Conservation (phyloP, 345 rosid genomes). For the Syzygium grande region DNA sequence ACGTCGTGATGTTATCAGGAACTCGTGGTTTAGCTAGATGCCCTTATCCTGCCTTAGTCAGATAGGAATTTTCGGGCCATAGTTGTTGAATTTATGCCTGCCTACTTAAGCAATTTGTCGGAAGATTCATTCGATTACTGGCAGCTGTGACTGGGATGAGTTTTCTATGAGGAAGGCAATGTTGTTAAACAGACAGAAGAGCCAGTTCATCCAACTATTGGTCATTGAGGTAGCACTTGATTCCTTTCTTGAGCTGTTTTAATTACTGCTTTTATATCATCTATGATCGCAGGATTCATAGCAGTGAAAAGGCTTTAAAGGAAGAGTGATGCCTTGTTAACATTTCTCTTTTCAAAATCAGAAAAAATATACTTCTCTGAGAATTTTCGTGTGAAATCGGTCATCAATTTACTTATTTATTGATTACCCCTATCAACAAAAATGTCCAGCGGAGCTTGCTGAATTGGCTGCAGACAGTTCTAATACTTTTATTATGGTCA, state of each 20-base stretch:
- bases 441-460: background rate
- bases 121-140: background rate
- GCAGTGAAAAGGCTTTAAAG: background rate
- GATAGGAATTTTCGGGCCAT: background rate
- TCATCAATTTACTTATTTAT: background rate
- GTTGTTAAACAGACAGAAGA: background rate
- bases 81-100: background rate
- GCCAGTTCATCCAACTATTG: background rate
- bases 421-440: background rate
- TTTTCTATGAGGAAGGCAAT: background rate
- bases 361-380: background rate
- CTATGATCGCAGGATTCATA: background rate
- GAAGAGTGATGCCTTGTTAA: background rate
- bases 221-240: background rate
- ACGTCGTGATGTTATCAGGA: background rate
- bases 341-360: background rate
- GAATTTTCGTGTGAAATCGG: background rate
- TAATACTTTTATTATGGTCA: background rate
- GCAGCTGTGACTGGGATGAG: background rate
- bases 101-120: background rate
- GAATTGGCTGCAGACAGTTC: background rate
- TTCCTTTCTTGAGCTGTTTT: background rate
- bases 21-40: background rate
- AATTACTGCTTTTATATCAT: background rate
- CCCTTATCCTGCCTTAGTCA: background rate